These are phyloP conservation scores for Mimosa bimucronata DNA, from an alignment of 306 rosid species.

Conservation along the genomic window DNA sequence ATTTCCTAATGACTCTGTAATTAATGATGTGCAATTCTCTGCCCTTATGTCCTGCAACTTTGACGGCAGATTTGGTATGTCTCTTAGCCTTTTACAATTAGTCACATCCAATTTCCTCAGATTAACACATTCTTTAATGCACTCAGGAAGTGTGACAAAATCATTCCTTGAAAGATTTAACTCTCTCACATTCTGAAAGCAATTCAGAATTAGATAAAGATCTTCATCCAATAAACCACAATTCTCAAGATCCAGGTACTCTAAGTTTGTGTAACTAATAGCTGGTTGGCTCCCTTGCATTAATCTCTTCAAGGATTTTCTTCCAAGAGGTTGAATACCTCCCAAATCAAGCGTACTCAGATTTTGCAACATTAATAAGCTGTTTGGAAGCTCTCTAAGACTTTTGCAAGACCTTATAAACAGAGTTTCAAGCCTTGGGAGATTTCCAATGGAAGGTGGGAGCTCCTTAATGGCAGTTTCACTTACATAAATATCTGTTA, in stretches of 20 bases:
- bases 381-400: slow-evolving; percentile 14
- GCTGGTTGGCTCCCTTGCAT: neutral
- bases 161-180: neutral
- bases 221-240: neutral
- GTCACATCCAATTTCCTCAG: too few relatives aligned
- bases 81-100: too few relatives aligned
- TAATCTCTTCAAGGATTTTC: neutral
- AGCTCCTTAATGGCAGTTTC: neutral
- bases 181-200: neutral
- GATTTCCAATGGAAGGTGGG: neutral
- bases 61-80: too few relatives aligned
- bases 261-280: neutral
- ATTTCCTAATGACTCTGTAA: neutral
- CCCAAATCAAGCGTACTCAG: neutral
- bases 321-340: neutral
- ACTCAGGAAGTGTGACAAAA: neutral
- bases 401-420: neutral
- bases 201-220: neutral
- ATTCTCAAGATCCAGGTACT: neutral
- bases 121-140: neutral
- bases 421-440: neutral
- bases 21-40: too few relatives aligned
- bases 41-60: too few relatives aligned
- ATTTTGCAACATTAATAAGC: neutral
- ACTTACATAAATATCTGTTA: neutral